Evolutionary conservation across 2,329 filamentous ascomycete species (phyloP), one percentile per base, ranked within the genome.

Genomic region (Penicillium thymicola): DNA sequence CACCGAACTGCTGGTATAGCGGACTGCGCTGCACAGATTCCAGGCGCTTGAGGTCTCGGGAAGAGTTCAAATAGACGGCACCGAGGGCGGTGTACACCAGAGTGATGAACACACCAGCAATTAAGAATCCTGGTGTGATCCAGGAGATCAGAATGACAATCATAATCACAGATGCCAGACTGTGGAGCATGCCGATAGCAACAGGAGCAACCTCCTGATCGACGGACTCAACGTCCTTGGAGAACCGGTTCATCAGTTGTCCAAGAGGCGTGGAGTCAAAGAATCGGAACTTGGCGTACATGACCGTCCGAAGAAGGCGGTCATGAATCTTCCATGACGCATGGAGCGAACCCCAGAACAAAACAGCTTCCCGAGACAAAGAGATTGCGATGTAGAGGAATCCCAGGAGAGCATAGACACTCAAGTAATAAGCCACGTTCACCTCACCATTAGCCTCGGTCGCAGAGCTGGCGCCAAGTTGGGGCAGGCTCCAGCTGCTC

Each of bases 181-280:
- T 87, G 69, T 88, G 85, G 18, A 88, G 78, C 62, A 87, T 84
- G 48, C 86, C 85, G 64, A 97, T 92, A 23, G 94, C 93, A 40
- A 95, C 87, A 2, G 92, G 91, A 0, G 94, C 92, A 56, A 99
- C 90, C 73, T 99, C 94, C 72, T 99, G 94, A 65, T 99, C 94
- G 21, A 99, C 83, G 11, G 92, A 87, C 72, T 99, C 92, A 14
- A 99, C 84, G 72, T 99, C 94, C 75, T 97, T 97, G 72, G 93
- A 97, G 77, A 99, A 99, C 21, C 94, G 86, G 75, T 99, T 99
- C 88, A 97, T 97, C 67, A 99, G 82, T 75, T 97, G 93, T 13
- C 94, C 94, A 0, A 97, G 83, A 2, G 94, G 94, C 0, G 94
- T 99, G 1, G 93, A 89, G 69, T 99, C 94, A 69, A 99, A 99